Percentiles rank a stretch among this genome's conserved stretches.
These are phyloP conservation scores for Vitis hybrid DNA, from an alignment of 177 flowering plant species.

Conservation along the genomic window DNA sequence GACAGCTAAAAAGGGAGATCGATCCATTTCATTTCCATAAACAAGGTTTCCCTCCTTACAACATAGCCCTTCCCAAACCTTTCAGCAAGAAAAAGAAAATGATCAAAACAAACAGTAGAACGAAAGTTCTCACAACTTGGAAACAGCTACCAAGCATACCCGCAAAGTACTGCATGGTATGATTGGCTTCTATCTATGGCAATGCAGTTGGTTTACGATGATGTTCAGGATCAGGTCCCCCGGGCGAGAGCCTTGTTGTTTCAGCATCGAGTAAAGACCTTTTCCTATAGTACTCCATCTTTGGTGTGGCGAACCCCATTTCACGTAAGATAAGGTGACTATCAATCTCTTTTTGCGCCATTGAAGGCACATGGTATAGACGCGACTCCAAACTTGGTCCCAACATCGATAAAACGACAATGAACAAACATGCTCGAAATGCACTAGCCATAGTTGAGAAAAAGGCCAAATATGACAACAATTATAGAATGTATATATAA, in stretches of 20 bases:
- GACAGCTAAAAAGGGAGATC: too few species aligned
- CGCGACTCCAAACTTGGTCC: conserved; percentile 9
- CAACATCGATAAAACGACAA: not conserved
- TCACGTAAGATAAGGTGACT: not conserved
- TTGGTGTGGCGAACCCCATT: not conserved
- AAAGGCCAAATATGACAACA: too few species aligned
- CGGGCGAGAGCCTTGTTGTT: conserved; percentile 13
- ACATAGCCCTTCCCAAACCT: too few species aligned
- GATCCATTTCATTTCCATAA: too few species aligned
- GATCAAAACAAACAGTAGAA: too few species aligned
- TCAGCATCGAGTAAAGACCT: not conserved
- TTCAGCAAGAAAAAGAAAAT: too few species aligned
- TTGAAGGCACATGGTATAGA: not conserved
- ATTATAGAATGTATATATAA: too few species aligned
- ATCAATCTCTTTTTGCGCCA: not conserved
- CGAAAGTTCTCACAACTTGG: too few species aligned
- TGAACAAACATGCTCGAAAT: not conserved
- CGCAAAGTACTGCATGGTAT: too few species aligned
- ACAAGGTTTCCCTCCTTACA: too few species aligned
- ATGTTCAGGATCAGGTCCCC: conserved; percentile 28
- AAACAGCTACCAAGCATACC: too few species aligned
- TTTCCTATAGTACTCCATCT: conserved; percentile 4
- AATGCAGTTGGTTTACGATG: not conserved
- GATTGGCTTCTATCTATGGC: not conserved
- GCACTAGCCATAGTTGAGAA: not conserved